Evolutionary conservation across 768 basidiomycete genomes (phyloP).

Genomic region (Dioszegia crocea): DNA sequence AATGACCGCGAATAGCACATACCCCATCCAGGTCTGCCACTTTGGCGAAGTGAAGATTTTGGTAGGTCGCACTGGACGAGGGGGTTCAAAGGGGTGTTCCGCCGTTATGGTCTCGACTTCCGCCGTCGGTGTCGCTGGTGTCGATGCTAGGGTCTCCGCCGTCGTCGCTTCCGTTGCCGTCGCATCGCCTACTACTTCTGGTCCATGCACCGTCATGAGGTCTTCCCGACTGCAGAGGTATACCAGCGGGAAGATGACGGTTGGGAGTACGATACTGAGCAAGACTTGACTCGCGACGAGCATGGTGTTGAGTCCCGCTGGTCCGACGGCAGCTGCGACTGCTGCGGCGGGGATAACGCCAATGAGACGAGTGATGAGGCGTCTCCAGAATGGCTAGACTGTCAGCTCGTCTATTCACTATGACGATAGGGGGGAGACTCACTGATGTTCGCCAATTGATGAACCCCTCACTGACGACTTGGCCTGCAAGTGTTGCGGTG

Average conservation of each 20-base stretch:
- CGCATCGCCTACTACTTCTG: conserved; percentile 6
- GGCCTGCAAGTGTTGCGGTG: conserved; percentile 83
- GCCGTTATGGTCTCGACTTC: neutral
- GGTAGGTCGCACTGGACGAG: conserved; percentile 41
- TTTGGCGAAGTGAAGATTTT: conserved; percentile 38
- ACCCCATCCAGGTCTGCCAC: conserved; percentile 56
- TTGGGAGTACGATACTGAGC: conserved; percentile 76
- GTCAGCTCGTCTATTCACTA: conserved; percentile 4
- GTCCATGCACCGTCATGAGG: conserved; percentile 60
- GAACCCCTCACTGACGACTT: conserved; percentile 86
- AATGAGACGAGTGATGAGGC: conserved; percentile 75
- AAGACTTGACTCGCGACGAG: conserved; percentile 84
- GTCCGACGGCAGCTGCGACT: conserved; percentile 70
- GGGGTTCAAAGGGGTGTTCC: too few species aligned
- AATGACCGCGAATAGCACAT: conserved; percentile 62
- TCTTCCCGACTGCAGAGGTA: conserved; percentile 64
- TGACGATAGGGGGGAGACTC: conserved; percentile 9
- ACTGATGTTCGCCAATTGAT: conserved; percentile 74
- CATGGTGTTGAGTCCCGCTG: conserved; percentile 65
- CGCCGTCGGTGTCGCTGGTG: neutral
- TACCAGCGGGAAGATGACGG: conserved; percentile 75
- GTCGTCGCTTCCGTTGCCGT: neutral
- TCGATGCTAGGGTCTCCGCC: neutral
- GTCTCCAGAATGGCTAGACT: conserved; percentile 57
- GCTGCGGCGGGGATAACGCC: conserved; percentile 76